Conservation (phyloP, 2,329 filamentous ascomycete genomes). For the Plenodomus biglobosus region DNA sequence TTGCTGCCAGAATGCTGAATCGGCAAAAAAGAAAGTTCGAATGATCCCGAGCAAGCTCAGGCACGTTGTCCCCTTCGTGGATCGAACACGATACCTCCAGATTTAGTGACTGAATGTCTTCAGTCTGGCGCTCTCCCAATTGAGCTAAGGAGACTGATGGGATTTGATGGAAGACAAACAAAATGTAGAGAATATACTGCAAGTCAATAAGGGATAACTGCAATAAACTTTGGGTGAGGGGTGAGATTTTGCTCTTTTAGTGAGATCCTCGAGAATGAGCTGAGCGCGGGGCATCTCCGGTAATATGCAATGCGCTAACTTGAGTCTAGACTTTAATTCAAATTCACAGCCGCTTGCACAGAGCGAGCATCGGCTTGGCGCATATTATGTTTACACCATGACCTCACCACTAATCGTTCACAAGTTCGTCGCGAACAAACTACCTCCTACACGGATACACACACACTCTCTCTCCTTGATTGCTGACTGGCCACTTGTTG, state of each 20-base stretch:
- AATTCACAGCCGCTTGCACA: too few species aligned
- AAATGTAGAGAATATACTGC: neutral
- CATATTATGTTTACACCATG: conserved; percentile 13
- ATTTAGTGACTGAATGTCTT: conserved; percentile 34
- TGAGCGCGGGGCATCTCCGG: neutral
- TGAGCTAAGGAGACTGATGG: conserved; percentile 28
- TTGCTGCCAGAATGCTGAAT: neutral
- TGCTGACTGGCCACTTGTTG: neutral
- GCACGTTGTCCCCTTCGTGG: conserved; percentile 31
- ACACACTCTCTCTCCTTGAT: neutral
- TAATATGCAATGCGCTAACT: neutral
- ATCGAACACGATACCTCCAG: conserved; percentile 38
- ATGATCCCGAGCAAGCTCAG: conserved; percentile 4
- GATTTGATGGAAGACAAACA: neutral
- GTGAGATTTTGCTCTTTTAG: too few species aligned
- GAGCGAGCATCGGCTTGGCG: conserved; percentile 12
- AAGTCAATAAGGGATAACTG: neutral
- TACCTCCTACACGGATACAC: neutral
- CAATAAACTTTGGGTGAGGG: neutral
- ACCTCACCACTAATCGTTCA: conserved; percentile 25
- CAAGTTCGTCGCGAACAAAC: too few species aligned
- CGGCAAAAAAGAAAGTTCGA: conserved; percentile 10
- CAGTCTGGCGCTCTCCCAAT: conserved; percentile 38
- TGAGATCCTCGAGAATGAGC: neutral
- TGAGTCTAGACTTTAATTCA: too few species aligned